Base-by-base conservation (phyloP, 2,329 filamentous ascomycete genomes). In the Exophiala dermatitidis region DNA sequence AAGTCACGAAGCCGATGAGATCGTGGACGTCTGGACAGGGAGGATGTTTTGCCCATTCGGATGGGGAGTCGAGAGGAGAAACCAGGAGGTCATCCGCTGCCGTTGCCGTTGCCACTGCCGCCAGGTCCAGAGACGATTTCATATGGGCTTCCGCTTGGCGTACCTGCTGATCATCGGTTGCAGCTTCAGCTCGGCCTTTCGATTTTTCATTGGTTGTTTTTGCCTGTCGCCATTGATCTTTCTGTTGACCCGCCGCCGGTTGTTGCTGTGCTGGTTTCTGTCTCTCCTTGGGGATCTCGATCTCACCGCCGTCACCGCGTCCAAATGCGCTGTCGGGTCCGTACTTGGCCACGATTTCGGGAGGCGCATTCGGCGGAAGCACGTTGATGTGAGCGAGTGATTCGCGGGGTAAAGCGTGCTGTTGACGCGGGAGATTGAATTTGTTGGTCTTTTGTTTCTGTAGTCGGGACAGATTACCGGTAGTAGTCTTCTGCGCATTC, bases 1-100 rank as follows among this genome's bases (percentile, higher is more conserved):
- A 86, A 1, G 90, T 96, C 28, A 96, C 84, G 67, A 95, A 98
- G 0, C 93, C 93, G 47, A 97, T 80, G 8, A 97, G 75, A 66
- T 96, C 87, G 26, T 79, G 75, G 57, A 83, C 82, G 6, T 77
- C 75, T 0, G 91, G 91, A n/a, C 90, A 82, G 0, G 82, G 69
- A 3, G 72, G 65, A 66, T 70, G 47, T 62, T 65, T 59, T 5
- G 55, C 46, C 59, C 59, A 61, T 30, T 59, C 47, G 8, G 48
- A 32, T 8, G 47, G 38, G 2, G 29, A 10, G 3, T n/a, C 42
- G 28, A 12, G n/a, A 12, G 42, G 42, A 32, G 5, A 26, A 10
- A 41, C 19, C 5, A 41, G 26, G 5, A 41, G 10, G 28, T 28
- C 38, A 28, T 19, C 19, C 19, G 19, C 19, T 19, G 19, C 19